Evolutionary conservation across 1,139 yeast genomes (phyloP).

Genomic region (Zhuliangozyma parablackwelliae): DNA sequence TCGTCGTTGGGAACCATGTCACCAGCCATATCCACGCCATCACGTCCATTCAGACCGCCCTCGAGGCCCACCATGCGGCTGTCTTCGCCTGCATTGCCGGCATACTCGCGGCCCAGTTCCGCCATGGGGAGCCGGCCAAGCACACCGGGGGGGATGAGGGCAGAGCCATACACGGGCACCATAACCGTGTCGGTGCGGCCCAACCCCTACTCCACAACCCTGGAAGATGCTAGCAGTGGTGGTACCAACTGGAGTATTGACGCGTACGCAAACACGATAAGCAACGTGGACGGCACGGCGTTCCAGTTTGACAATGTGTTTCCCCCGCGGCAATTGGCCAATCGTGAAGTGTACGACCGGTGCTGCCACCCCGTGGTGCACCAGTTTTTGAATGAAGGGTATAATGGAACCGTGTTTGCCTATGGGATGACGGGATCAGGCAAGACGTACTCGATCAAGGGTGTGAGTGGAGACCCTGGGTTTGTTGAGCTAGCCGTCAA

Average conservation of each 20-base stretch:
- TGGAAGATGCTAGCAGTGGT: slow-evolving; percentile 12
- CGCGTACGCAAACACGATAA: slow-evolving; percentile 35
- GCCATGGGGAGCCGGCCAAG: slow-evolving; percentile 38
- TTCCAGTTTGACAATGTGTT: slow-evolving; percentile 79
- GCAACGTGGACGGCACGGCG: slow-evolving; percentile 46
- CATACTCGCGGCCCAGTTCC: slow-evolving; percentile 29
- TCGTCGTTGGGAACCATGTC: slow-evolving; percentile 12
- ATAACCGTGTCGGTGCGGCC: slow-evolving; percentile 54
- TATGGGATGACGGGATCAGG: slow-evolving; percentile 98
- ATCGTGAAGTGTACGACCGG: slow-evolving; percentile 55
- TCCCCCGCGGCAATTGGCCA: slow-evolving; percentile 41
- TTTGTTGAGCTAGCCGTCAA: slow-evolving; percentile 71
- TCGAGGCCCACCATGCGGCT: slow-evolving; percentile 15
- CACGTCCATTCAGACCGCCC: slow-evolving; percentile 9
- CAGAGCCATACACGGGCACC: slow-evolving; percentile 46
- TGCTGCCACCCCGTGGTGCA: slow-evolving; percentile 61
- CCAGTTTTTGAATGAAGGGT: slow-evolving; percentile 67
- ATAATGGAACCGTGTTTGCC: slow-evolving; percentile 85
- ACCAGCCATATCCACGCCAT: slow-evolving; percentile 6
- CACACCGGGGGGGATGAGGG: slow-evolving; percentile 29
- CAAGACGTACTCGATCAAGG: slow-evolving; percentile 89
- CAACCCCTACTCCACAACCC: slow-evolving; percentile 37
- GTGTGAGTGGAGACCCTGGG: slow-evolving; percentile 65
- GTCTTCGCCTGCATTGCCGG: slow-evolving; percentile 12
- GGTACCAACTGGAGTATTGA: slow-evolving; percentile 38